A percentile compares a stretch with the other conserved stretches of the same genome.
These are phyloP conservation scores for Parathielavia appendiculata DNA, from an alignment of 495 filamentous ascomycete species.

Conservation along the genomic window DNA sequence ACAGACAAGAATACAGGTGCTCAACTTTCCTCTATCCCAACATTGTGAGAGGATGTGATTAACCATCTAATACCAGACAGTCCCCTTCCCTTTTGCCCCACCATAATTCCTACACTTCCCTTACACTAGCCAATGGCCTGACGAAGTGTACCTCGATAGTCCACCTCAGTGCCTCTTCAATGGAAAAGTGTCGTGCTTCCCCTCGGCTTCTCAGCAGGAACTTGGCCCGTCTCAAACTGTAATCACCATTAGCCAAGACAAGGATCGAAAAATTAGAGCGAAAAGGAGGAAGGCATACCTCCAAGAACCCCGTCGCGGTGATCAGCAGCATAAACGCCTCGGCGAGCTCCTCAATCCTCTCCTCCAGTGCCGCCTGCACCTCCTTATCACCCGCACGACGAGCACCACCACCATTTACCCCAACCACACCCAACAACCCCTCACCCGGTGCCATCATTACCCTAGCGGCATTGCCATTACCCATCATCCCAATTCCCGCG, in stretches of 20 bases:
- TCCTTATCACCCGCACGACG: slow-evolving; percentile 23
- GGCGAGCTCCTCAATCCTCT: slow-evolving; percentile 49
- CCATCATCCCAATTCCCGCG: slow-evolving; percentile 64
- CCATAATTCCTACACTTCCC: background rate
- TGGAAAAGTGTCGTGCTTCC: slow-evolving; percentile 24
- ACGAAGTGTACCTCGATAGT: background rate
- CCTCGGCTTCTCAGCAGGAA: slow-evolving; percentile 28
- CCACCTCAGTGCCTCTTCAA: background rate
- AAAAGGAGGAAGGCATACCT: slow-evolving; percentile 39
- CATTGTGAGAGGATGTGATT: too few species aligned
- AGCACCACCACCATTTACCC: background rate
- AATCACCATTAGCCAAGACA: background rate
- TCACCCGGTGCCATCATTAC: background rate
- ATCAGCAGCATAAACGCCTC: slow-evolving; percentile 56
- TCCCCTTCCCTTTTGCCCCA: background rate
- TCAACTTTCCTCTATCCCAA: too few species aligned
- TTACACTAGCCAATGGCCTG: background rate
- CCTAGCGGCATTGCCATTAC: background rate
- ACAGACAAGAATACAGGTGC: too few species aligned
- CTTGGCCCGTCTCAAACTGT: slow-evolving; percentile 41
- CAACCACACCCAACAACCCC: background rate
- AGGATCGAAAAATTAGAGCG: background rate
- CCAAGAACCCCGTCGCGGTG: slow-evolving; percentile 55
- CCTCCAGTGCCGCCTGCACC: slow-evolving; percentile 35
- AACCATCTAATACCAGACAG: background rate